A percentile compares a stretch with the other conserved stretches of the same genome.
Evolutionary conservation across 306 rosid genomes (phyloP).

Genomic region (Potentilla sterilis): DNA sequence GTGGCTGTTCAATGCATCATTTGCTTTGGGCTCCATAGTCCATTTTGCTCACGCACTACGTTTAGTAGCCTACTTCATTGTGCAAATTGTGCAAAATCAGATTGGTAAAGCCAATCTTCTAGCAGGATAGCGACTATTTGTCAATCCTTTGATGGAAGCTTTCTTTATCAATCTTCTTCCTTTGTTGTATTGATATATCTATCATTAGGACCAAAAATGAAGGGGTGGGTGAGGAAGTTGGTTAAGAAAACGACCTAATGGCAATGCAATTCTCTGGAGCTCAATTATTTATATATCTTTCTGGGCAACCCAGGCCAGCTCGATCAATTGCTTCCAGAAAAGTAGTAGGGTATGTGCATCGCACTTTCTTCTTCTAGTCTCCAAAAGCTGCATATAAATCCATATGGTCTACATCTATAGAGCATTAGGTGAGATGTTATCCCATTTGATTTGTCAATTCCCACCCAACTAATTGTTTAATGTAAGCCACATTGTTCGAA

Average conservation of each 20-base stretch:
- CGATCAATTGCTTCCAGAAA: neutral
- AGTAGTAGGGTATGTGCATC: neutral
- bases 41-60: no score
- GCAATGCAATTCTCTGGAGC: neutral
- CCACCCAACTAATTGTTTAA: neutral
- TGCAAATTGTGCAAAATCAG: neutral
- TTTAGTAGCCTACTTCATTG: neutral
- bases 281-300: neutral
- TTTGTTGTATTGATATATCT: neutral
- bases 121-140: neutral
- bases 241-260: slow-evolving; percentile 24
- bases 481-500: neutral
- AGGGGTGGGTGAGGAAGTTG: slow-evolving; percentile 35
- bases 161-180: neutral
- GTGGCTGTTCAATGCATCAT: no score
- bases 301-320: no score
- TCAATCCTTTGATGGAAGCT: neutral
- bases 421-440: neutral
- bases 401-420: neutral
- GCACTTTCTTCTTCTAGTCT: neutral
- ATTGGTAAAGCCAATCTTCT: neutral
- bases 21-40: no score
- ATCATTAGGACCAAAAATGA: neutral
- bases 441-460: neutral
- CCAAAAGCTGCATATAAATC: neutral